Base-by-base conservation (phyloP, 257 asterid genomes). In the Fraxinus cuspidata region DNA sequence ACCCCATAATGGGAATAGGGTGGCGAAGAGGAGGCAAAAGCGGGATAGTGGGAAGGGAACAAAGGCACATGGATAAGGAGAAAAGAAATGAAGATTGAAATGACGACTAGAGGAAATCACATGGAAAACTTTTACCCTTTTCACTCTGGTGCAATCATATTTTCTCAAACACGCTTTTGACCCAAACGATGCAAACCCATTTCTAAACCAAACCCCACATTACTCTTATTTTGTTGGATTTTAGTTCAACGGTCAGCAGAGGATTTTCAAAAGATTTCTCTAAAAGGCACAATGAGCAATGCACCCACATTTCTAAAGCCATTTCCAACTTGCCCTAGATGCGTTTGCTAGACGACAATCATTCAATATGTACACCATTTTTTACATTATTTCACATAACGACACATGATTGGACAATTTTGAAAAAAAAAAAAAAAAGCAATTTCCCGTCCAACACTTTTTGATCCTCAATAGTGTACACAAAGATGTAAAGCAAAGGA, bases 261-360 rank as follows among this genome's bases (percentile, higher is more conserved):
- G 16, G 18, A 42, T 42, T 12, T 42, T 42, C 51, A 12, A 42
- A 42, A 42, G 18, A 42, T 12, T 42, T 42, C 16, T 12, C 80
- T 81, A 29, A 69, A 72, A 83, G 29, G 87, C 71, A 78, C 83
- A 58, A 58, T 56, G 77, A 78, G 82, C 82, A 83, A 74, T 77
- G 85, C 84, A 79, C 32, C 40, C 42, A 51, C 84, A 84, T 86
- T 84, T 77, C 78, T 82, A 81, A 81, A 84, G 77, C 64, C 21
- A 27, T 82, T 81, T 73, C 82, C 90, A 82, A 70, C 85, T 80
- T n/a, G 81, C 85, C 87, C 85, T 78, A 75, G 47, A 75, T 81
- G 83, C 80, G 81, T 25, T 71, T 79, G 81, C 68, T 75, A 63
- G 25, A 58, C 2, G 3, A 56, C 10, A n/a, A 56, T 18, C 9